A percentile compares a stretch with the other conserved stretches of the same genome.
These are phyloP conservation scores for Salix suchowensis DNA, from an alignment of 345 rosid species.

Conservation along the genomic window DNA sequence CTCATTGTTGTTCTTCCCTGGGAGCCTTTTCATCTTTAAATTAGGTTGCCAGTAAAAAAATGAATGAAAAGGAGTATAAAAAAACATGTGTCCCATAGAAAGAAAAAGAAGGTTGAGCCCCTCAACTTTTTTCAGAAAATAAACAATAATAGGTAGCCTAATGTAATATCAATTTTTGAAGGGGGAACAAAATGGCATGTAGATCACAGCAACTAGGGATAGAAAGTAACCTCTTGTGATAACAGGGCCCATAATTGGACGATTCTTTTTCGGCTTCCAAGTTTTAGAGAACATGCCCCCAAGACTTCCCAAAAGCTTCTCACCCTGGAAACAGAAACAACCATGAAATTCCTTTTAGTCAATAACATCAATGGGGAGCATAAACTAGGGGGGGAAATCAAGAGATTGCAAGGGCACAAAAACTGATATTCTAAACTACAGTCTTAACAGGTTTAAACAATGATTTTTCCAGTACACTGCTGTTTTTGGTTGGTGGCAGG, in stretches of 20 bases:
- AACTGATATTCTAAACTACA: not conserved
- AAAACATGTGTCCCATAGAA: constrained; percentile 3
- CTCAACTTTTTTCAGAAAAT: not conserved
- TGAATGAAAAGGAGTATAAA: not conserved
- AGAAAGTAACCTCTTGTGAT: constrained; percentile 53
- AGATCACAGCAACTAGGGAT: not conserved
- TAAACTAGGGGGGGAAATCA: too few relatives aligned
- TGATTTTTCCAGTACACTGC: not conserved
- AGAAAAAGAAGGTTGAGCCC: not conserved
- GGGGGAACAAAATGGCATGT: not conserved
- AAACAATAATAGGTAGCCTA: not conserved
- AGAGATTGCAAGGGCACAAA: not conserved
- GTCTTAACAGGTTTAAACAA: not conserved
- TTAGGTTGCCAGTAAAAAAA: not conserved
- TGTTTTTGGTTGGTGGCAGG: not conserved
- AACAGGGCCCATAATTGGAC: constrained; percentile 58
- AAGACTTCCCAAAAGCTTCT: constrained; percentile 90
- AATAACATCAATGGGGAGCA: not conserved
- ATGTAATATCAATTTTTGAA: not conserved
- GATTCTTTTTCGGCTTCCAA: constrained; percentile 93
- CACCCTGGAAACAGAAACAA: constrained; percentile 59
- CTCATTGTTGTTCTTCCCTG: not conserved
- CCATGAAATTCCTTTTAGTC: not conserved
- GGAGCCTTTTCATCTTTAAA: not conserved
- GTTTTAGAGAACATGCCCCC: constrained; percentile 87